Evolutionary conservation across 2,329 filamentous ascomycete species (phyloP).

Genomic region (Celoporthe dispersa): DNA sequence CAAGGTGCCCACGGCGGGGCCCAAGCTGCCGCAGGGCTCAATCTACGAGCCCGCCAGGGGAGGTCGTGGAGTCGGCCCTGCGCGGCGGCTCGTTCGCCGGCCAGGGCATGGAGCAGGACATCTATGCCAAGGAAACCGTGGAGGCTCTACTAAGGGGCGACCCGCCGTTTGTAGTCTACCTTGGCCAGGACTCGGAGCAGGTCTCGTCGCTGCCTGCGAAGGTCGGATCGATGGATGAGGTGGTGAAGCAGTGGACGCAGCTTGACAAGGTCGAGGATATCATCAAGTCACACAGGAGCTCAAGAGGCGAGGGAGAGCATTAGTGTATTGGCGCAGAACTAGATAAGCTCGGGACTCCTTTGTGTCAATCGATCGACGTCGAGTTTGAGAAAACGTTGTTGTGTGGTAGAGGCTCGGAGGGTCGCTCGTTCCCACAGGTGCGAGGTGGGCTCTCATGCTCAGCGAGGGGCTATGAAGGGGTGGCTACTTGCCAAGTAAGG

Average conservation of each 20-base stretch:
- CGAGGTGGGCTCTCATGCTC: too few species aligned
- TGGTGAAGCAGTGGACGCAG: neutral
- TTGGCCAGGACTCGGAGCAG: neutral
- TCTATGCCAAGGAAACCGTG: neutral
- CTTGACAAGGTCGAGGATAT: slow-evolving; percentile 15
- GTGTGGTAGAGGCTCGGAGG: too few species aligned
- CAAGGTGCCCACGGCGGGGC: neutral
- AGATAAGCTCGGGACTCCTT: too few species aligned
- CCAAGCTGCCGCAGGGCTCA: slow-evolving; percentile 1
- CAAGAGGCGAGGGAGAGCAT: neutral
- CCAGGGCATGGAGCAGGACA: neutral
- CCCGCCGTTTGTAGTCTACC: slow-evolving; percentile 4
- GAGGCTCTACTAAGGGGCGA: neutral
- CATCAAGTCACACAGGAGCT: neutral
- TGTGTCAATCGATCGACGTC: too few species aligned
- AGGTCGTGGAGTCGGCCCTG: neutral
- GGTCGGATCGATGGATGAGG: slow-evolving; percentile 3
- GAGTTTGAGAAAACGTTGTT: too few species aligned
- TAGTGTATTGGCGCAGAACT: neutral
- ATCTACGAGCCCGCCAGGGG: slow-evolving; percentile 12
- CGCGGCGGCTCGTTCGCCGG: neutral
- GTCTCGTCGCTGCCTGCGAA: neutral
- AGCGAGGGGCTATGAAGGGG: too few species aligned
- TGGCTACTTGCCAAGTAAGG: too few species aligned
- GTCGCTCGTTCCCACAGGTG: too few species aligned